Evolutionary conservation across 768 basidiomycete species (phyloP).

Genomic region (Kondoa subrosea): DNA sequence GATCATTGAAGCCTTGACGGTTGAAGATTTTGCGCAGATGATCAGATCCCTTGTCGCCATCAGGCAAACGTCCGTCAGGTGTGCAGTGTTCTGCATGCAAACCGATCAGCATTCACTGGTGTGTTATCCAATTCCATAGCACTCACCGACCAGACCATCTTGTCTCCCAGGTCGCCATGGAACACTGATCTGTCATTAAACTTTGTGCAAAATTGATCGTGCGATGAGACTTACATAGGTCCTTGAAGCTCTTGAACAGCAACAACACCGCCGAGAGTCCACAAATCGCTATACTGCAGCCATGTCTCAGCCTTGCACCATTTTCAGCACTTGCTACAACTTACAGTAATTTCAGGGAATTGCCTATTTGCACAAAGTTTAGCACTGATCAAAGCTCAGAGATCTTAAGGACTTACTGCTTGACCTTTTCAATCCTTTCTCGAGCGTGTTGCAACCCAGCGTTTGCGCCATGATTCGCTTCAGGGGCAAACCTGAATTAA

Average conservation of each 20-base stretch:
- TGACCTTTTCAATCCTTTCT: conserved; percentile 57
- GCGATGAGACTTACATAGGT: conserved; percentile 53
- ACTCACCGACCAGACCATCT: no score
- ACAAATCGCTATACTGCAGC: conserved; percentile 13
- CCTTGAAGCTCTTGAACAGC: conserved; percentile 83
- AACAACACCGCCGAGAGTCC: conserved; percentile 74
- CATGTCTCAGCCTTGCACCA: no score
- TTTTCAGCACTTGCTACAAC: no score
- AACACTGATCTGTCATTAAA: no score
- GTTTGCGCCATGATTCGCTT: conserved; percentile 54
- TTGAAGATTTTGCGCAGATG: conserved; percentile 56
- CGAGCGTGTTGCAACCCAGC: conserved; percentile 67
- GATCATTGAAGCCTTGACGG: conserved; percentile 92
- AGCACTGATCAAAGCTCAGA: conserved; percentile 29
- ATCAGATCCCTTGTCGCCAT: conserved; percentile 58
- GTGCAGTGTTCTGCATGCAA: neutral
- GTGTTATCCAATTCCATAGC: no score
- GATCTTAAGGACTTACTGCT: conserved; percentile 79
- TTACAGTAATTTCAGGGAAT: no score
- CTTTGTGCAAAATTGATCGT: no score
- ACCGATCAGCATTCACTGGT: no score
- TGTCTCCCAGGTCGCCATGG: no score
- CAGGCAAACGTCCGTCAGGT: conserved; percentile 64
- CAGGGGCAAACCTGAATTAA: conserved; percentile 93
- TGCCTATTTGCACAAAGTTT: neutral